A percentile compares a stretch with the other conserved stretches of the same genome.
These are phyloP conservation scores for Gossypium anomalum DNA, from an alignment of 345 rosid genomes.

Conservation along the genomic window DNA sequence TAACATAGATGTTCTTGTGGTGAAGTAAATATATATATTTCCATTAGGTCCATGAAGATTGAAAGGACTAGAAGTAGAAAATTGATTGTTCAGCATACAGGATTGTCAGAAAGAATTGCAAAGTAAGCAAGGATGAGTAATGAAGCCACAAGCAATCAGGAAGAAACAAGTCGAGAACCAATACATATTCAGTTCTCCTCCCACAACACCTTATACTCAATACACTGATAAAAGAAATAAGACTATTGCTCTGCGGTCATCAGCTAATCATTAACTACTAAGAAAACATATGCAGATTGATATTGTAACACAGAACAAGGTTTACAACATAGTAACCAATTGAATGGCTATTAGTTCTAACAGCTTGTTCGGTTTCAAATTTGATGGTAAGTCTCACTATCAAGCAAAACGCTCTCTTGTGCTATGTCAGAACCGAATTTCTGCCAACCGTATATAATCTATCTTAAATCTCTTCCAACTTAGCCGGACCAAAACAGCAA, in stretches of 20 bases:
- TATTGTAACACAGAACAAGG: not conserved
- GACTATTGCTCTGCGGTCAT: not conserved
- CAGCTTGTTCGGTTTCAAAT: not conserved
- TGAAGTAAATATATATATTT: not conserved
- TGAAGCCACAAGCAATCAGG: not conserved
- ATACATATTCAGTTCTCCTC: not conserved
- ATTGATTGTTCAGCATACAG: not conserved
- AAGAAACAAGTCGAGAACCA: not conserved
- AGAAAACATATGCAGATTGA: not conserved
- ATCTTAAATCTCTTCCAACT: too few species aligned
- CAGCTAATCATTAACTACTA: not conserved
- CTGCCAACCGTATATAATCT: not conserved
- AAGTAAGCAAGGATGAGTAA: not conserved
- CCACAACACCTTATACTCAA: not conserved
- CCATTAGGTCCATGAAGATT: not conserved
- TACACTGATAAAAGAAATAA: not conserved
- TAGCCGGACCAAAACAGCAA: too few species aligned
- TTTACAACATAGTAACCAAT: not conserved
- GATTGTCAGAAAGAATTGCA: not conserved
- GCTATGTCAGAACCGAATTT: not conserved
- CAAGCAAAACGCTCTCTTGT: not conserved
- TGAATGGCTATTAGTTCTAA: not conserved
- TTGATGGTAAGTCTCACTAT: not conserved
- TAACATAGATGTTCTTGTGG: not conserved
- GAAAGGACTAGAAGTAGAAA: not conserved